Base-by-base conservation (phyloP, 768 basidiomycete genomes). In the Suillus fuscotomentosus region DNA sequence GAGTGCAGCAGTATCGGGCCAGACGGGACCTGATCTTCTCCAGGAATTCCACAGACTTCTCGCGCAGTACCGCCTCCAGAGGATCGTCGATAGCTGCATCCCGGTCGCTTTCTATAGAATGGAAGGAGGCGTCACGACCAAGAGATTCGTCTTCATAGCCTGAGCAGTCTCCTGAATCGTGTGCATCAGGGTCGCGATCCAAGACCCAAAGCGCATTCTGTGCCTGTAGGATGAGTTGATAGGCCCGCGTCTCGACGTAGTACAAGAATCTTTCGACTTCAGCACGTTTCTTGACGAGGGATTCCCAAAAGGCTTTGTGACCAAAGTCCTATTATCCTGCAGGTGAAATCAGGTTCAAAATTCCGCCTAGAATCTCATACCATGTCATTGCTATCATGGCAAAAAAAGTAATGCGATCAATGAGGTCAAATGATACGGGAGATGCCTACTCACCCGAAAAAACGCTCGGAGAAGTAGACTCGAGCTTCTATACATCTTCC, bases 201-300 rank as follows among this genome's bases (percentile, higher is more conserved):
- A 79, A 70, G 24, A 80, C 79, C 76, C 79, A 80, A 8, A 76
- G 61, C 3, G 79, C 79, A 45, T 78, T 74, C 62, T 78, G 76
- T 8, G 67, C 62, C 24, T 66, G 66, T 43, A 79, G 73, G n/a
- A 78, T 71, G 43, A 79, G 71, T 59, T 74, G 72, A 50, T 77
- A 79, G 14, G 76, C 77, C 4, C 76, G 72, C 50, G 63, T 69
- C 65, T 80, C 79, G 6, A 80, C 72, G 22, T 70, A 66, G 6
- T 66, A 55, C 48, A 80, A 68, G 34, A 77, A 68, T 42, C 51
- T 51, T 45, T 80, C 77, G 39, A 76, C 67, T 62, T 76, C 74
- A 48, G 66, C 60, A 42, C 72, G 72, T 62, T 76, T 72, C 50
- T 71, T 72, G 61, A 77, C 67, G 11, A 80, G 74, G 63, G 48